Evolutionary conservation across 176 grass and related monocot genomes (phyloP).

Genomic region (Musa schizocarpa): DNA sequence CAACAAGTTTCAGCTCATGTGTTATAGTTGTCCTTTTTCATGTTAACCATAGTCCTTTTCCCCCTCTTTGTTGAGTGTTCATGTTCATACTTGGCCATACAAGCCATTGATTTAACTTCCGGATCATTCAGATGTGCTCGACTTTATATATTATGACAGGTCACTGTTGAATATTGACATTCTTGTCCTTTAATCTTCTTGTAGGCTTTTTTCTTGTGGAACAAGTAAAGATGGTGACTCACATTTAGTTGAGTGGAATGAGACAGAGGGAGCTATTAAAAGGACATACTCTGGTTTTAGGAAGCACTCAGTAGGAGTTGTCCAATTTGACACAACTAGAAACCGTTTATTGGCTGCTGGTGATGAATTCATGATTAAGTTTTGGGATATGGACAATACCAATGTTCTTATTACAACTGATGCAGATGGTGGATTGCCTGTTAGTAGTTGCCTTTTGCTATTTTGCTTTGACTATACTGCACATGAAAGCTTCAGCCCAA

Average conservation of each 20-base stretch:
- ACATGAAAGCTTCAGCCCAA: not conserved
- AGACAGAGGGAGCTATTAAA: slow-evolving; percentile 91
- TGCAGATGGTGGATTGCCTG: slow-evolving; percentile 81
- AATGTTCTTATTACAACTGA: slow-evolving; percentile 73
- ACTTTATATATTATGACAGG: no score
- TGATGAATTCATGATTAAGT: slow-evolving; percentile 96
- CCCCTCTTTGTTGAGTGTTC: no score
- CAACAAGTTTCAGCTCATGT: no score
- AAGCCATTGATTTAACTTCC: no score
- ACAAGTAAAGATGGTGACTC: slow-evolving; percentile 98
- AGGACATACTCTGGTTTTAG: slow-evolving; percentile 89
- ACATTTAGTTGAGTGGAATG: slow-evolving; percentile 98
- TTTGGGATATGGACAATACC: slow-evolving; percentile 96
- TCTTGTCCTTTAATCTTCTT: not conserved
- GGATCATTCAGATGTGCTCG: no score
- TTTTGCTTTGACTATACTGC: no score
- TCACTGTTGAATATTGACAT: no score
- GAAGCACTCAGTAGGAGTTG: slow-evolving; percentile 75
- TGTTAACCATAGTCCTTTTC: no score
- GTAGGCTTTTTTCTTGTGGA: slow-evolving; percentile 89
- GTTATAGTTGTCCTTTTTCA: no score
- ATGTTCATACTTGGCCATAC: no score
- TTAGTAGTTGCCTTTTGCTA: slow-evolving; percentile 18
- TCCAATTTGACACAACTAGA: slow-evolving; percentile 93
- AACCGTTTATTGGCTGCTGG: slow-evolving; percentile 93